Percentiles rank a stretch among this genome's conserved stretches.
Evolutionary conservation across 768 basidiomycete species (phyloP).

Genomic region (Nevesoporus exiguus): DNA sequence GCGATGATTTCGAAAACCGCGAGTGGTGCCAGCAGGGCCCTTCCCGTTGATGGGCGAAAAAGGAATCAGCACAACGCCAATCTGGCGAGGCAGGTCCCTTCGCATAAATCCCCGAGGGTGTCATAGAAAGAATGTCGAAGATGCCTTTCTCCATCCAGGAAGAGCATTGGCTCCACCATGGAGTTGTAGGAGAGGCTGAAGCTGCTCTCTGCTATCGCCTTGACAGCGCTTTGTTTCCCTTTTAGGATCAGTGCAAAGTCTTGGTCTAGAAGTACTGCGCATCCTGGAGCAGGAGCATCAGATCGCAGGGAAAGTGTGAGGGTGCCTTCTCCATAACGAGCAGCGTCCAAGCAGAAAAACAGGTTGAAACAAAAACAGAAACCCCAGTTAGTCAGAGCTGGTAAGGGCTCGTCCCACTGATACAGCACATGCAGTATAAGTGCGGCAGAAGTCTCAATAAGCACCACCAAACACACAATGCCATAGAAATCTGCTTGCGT

Average conservation of each 20-base stretch:
- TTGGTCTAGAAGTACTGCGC: neutral
- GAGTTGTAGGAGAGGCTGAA: too few species aligned
- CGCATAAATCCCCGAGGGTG: neutral
- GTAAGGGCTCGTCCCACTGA: too few species aligned
- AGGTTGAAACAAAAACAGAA: neutral
- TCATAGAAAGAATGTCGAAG: neutral
- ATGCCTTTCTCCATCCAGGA: too few species aligned
- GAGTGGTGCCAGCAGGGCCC: too few species aligned
- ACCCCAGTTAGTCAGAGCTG: neutral
- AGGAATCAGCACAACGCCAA: neutral
- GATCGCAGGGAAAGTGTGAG: slow-evolving; percentile 1
- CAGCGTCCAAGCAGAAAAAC: neutral
- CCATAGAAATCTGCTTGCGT: neutral
- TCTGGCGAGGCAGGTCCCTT: neutral
- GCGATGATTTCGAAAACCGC: too few species aligned
- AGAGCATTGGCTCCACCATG: too few species aligned
- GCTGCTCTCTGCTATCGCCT: too few species aligned
- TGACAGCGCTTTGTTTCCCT: neutral
- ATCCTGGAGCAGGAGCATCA: neutral
- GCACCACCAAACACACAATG: neutral
- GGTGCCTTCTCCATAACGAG: neutral
- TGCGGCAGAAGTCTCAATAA: neutral
- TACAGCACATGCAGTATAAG: neutral
- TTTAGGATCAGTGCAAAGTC: neutral
- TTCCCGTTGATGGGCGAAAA: neutral